phyloP scores from a whole-genome alignment of 2,329 filamentous ascomycete species.

The Xylogone sp. region DNA sequence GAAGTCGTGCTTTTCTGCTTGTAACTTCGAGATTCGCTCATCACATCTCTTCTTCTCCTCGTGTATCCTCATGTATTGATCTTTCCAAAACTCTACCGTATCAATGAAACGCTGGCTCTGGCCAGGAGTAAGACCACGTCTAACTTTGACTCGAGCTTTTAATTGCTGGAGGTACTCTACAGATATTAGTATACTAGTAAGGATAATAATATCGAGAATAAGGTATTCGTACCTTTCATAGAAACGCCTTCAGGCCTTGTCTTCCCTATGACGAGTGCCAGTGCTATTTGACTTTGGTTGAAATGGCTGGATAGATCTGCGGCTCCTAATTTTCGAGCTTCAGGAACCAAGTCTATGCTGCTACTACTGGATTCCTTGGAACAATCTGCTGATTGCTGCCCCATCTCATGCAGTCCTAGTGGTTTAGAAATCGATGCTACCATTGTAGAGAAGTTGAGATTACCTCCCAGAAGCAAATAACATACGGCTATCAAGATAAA shows the following conservation, averaged over 20 bases:
- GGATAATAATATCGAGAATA: not conserved
- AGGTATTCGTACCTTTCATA: constrained; percentile 12
- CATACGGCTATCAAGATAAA: not conserved
- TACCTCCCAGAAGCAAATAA: no score
- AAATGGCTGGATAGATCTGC: constrained; percentile 5
- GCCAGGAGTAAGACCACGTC: constrained; percentile 1
- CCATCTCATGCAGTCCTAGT: not conserved
- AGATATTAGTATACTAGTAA: not conserved
- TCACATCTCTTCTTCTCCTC: constrained; percentile 18
- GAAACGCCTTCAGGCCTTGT: constrained; percentile 15
- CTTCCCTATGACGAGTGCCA: constrained; percentile 20
- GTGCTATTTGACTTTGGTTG: constrained; percentile 17
- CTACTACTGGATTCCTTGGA: not conserved
- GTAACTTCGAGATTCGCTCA: constrained; percentile 13
- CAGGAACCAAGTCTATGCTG: not conserved
- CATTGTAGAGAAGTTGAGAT: no score
- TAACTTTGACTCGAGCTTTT: constrained; percentile 11
- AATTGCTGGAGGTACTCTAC: constrained; percentile 22
- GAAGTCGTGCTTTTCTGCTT: constrained; percentile 7
- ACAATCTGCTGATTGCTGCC: not conserved
- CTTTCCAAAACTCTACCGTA: constrained; percentile 23
- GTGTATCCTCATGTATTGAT: constrained; percentile 17
- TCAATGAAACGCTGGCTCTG: constrained; percentile 19
- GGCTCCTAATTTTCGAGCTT: constrained; percentile 2
- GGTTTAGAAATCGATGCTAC: not conserved